phyloP scores from a whole-genome alignment of 257 asterid species.

The Solanum bulbocastanum region DNA sequence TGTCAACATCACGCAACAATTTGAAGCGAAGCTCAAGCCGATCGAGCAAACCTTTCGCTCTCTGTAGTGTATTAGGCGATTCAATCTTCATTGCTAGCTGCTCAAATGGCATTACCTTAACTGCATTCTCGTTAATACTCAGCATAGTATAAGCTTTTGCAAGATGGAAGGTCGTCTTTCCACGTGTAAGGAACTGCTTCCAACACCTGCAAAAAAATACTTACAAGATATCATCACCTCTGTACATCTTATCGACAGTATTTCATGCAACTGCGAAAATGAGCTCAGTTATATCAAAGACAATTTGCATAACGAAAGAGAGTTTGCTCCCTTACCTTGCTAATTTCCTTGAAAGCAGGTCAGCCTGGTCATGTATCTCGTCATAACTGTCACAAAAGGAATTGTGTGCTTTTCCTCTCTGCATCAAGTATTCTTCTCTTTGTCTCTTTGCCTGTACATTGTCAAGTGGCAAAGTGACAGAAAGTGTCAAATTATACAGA shows the following conservation, averaged over 20 bases:
- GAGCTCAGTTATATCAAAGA: not conserved
- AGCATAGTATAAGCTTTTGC: conserved; percentile 51
- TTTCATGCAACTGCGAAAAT: not conserved
- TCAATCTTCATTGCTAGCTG: conserved; percentile 70
- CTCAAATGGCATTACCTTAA: conserved; percentile 80
- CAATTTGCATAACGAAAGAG: not conserved
- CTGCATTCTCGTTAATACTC: conserved; percentile 54
- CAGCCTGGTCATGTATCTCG: conserved; percentile 54
- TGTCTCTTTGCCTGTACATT: conserved; percentile 71
- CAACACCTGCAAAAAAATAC: conserved; percentile 46
- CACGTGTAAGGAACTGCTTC: conserved; percentile 41
- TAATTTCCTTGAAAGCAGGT: conserved; percentile 55
- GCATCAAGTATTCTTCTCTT: conserved; percentile 75
- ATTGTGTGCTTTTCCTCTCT: conserved; percentile 52
- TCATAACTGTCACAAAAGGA: conserved; percentile 30
- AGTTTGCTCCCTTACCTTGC: conserved; percentile 39
- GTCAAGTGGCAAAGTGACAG: not conserved
- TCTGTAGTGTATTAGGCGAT: conserved; percentile 50
- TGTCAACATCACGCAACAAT: conserved; percentile 28
- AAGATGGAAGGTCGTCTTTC: conserved; percentile 49
- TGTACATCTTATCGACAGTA: not conserved
- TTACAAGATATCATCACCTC: not conserved
- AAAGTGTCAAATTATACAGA: not conserved
- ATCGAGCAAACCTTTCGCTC: conserved; percentile 64
- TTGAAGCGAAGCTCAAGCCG: conserved; percentile 62